Evolutionary conservation across 352 stramenopile genomes (phyloP), one percentile per base, ranked within the genome.

Genomic region (Globisporangium middletonii): DNA sequence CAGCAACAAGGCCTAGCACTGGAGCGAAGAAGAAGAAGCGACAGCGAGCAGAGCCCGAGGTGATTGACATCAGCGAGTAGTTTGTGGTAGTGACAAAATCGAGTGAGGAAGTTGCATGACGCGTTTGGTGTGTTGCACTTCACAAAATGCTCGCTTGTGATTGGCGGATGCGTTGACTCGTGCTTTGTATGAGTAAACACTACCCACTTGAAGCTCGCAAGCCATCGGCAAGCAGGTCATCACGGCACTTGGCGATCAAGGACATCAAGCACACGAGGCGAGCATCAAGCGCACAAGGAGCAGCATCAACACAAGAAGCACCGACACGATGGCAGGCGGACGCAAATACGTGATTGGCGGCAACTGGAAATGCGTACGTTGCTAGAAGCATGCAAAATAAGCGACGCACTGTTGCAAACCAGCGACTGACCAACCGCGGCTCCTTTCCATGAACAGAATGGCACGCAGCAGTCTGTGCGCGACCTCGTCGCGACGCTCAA

Each of bases 341-440:
- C 28, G 91, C 50, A 96, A 88, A 55, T 83, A 89, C 41, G 79
- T 98, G 64, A 96, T 98, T 64, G 87, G 83, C 42, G 92, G 92
- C 60, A 98, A 98, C 75, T 98, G 92, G 92, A 98, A 98, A 83
- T 84, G 69, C 67, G 75, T 85, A 77, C 89, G 70, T 96, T 83
- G 38, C 80, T 50, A n/a, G 4, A 1, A 18, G 11, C 33, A 38
- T 23, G 33, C 33, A 38, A 9, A 13, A 9, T 9, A 9, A 38
- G 33, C 33, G 33, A 9, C 1, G 33, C 33, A 13, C 7, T 15
- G 19, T 19, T 46, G 13, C 41, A 15, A 44, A n/a, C 15, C 13
- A 23, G 2, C 48, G 37, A 27, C 37, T 41, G 18, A 42, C 47
- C 27, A 38, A 8, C 33, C 9, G 33, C 5, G 5, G 12, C 47